A percentile compares a stretch with the other conserved stretches of the same genome.
phyloP scores from a whole-genome alignment of 495 filamentous ascomycete species.

The Wilcoxina mikolae region DNA sequence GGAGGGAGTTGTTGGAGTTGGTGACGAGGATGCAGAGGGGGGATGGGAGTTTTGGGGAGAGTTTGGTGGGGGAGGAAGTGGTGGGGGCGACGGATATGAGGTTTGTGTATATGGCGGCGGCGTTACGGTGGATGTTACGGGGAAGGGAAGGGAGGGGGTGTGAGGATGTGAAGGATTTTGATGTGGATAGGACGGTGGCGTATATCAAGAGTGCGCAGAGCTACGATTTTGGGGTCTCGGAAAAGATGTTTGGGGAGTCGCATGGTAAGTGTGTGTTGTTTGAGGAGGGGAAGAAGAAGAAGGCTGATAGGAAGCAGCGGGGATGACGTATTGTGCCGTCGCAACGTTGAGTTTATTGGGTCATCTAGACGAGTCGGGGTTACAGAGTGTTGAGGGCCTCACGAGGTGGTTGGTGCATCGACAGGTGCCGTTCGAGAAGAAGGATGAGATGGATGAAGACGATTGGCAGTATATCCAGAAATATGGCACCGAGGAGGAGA shows the following conservation, averaged over 20 bases:
- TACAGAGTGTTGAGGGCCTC: constrained; percentile 30
- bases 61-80: constrained; percentile 44
- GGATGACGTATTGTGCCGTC: constrained; percentile 76
- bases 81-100: constrained; percentile 66
- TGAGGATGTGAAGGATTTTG: constrained; percentile 8
- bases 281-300: neutral
- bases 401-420: constrained; percentile 55
- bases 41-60: constrained; percentile 87
- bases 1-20: constrained; percentile 54
- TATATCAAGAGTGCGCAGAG: constrained; percentile 56
- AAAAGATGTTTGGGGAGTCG: constrained; percentile 67
- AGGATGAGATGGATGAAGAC: constrained; percentile 37
- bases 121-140: constrained; percentile 67
- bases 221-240: constrained; percentile 80
- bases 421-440: constrained; percentile 43
- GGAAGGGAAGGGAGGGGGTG: constrained; percentile 40
- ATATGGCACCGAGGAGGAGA: constrained; percentile 16
- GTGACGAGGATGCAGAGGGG: constrained; percentile 59
- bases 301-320: constrained; percentile 39
- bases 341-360: constrained; percentile 56
- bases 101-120: constrained; percentile 68
- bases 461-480: constrained; percentile 16
- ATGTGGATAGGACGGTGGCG: constrained; percentile 23
- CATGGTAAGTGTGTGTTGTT: constrained; percentile 48
- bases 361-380: constrained; percentile 28